Conservation (phyloP, 495 filamentous ascomycete genomes). For the Cladorrhinum samala region DNA sequence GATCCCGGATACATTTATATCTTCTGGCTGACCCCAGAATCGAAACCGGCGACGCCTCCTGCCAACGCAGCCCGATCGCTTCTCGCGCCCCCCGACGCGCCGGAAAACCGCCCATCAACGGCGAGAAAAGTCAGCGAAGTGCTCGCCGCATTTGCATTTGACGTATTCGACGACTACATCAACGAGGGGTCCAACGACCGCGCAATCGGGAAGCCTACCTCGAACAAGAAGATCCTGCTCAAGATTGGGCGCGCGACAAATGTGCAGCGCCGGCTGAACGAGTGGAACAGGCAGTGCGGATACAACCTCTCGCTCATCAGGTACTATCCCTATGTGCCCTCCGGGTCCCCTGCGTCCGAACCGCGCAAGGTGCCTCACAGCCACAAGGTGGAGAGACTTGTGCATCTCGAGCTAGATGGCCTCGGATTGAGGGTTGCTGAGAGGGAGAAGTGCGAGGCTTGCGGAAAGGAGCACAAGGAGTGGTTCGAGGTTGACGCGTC, state of each 20-base stretch:
- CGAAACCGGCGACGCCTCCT: constrained; percentile 43
- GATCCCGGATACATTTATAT: constrained; percentile 96
- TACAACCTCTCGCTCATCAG: constrained; percentile 80
- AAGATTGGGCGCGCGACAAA: constrained; percentile 92
- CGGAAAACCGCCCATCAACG: constrained; percentile 35
- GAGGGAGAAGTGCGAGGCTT: constrained; percentile 58
- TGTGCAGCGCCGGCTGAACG: constrained; percentile 81
- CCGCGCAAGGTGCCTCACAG: constrained; percentile 76
- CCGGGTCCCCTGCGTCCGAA: constrained; percentile 26
- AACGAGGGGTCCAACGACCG: neutral
- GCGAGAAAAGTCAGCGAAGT: constrained; percentile 60
- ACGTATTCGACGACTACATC: constrained; percentile 13
- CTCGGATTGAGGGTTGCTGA: constrained; percentile 54
- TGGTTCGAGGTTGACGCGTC: constrained; percentile 91
- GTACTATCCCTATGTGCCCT: constrained; percentile 81
- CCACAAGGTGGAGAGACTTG: constrained; percentile 82
- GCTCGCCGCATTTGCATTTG: constrained; percentile 48
- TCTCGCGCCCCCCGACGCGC: constrained; percentile 39
- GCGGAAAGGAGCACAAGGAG: constrained; percentile 84
- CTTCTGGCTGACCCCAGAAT: constrained; percentile 76
- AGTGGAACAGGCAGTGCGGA: constrained; percentile 90
- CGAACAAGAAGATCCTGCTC: constrained; percentile 57
- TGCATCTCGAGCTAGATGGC: constrained; percentile 80
- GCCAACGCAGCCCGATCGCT: constrained; percentile 54
- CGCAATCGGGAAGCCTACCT: constrained; percentile 10